Conservation (phyloP, 345 rosid species). For the Syzygium aromaticum region DNA sequence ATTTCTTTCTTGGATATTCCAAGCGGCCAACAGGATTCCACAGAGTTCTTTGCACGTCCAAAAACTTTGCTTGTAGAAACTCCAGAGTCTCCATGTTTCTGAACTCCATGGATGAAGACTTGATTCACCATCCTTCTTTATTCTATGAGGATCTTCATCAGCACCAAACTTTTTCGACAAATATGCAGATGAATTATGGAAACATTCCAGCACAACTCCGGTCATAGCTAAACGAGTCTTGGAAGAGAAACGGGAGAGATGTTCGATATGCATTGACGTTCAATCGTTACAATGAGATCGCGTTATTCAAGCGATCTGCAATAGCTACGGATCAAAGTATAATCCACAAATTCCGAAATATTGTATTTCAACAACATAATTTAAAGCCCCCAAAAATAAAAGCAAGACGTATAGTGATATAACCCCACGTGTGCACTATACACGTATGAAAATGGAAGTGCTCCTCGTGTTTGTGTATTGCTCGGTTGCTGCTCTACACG, state of each 20-base stretch:
- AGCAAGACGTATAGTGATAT: not conserved
- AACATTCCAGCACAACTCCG: not conserved
- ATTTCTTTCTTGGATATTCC: not conserved
- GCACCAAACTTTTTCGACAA: not conserved
- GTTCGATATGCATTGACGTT: not conserved
- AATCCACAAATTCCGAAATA: not conserved
- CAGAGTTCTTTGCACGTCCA: not conserved
- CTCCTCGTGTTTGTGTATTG: not conserved
- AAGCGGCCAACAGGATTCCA: not conserved
- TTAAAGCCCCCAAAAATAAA: not conserved
- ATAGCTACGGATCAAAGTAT: not conserved
- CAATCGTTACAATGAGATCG: not conserved
- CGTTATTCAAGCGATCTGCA: not conserved
- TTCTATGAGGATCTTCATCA: not conserved
- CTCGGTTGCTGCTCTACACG: conserved; percentile 8
- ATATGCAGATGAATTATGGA: not conserved
- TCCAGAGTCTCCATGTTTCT: not conserved
- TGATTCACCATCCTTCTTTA: not conserved
- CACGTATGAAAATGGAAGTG: not conserved
- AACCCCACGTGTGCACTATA: not conserved
- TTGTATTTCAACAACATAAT: not conserved
- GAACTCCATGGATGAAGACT: too few species aligned
- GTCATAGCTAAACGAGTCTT: not conserved
- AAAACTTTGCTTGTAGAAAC: not conserved
- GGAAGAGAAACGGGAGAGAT: not conserved